phyloP scores from a whole-genome alignment of 805 yeast species.

The Starmera dryadoides region DNA sequence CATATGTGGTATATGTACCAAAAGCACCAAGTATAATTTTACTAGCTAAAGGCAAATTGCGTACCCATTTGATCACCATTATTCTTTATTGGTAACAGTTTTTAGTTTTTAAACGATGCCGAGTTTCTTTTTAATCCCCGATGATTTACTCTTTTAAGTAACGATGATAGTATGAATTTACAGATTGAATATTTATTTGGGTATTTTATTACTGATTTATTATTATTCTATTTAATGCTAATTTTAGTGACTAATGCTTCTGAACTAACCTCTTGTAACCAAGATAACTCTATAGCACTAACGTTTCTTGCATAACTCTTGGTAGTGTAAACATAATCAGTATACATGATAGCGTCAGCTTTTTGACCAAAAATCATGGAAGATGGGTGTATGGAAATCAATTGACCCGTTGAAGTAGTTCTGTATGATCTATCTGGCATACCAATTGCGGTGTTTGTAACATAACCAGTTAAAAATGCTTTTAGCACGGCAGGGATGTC shows the following conservation, averaged over 20 bases:
- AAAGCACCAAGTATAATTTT: constrained; percentile 23
- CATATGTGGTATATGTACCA: constrained; percentile 55
- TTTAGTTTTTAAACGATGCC: too few species aligned
- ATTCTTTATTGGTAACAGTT: too few species aligned
- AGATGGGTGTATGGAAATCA: constrained; percentile 85
- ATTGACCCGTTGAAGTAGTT: constrained; percentile 78
- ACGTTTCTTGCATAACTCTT: constrained; percentile 90
- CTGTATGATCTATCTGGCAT: constrained; percentile 91
- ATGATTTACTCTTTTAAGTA: too few species aligned
- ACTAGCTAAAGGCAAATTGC: background rate
- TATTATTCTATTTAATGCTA: background rate
- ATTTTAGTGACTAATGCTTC: background rate
- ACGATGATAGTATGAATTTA: too few species aligned
- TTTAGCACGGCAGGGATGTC: constrained; percentile 59
- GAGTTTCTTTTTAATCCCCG: too few species aligned
- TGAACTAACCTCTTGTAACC: constrained; percentile 67
- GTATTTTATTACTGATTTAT: too few species aligned
- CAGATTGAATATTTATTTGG: too few species aligned
- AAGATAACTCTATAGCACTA: constrained; percentile 69
- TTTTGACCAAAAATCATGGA: constrained; percentile 77
- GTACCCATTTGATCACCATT: background rate
- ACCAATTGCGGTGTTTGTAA: constrained; percentile 88
- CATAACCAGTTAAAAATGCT: constrained; percentile 75
- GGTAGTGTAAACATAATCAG: constrained; percentile 88
- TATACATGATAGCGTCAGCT: constrained; percentile 85